Evolutionary conservation across 768 basidiomycete genomes (phyloP), one percentile per base, ranked within the genome.

Genomic region (Suillus americanus): DNA sequence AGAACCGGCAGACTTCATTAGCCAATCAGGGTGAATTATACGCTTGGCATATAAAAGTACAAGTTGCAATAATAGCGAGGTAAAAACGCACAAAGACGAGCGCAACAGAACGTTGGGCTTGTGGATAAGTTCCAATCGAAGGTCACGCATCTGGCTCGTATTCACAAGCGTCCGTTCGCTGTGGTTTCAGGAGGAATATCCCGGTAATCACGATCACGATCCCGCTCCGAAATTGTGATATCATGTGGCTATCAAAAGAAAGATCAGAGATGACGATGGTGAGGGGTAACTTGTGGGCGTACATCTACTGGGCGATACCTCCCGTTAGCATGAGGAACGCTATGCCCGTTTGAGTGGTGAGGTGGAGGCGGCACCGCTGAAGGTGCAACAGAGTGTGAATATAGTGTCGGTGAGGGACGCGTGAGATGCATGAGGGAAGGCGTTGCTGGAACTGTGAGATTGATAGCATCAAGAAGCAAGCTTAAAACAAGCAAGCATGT

Each of bases 381-480:
- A 40, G 56, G 23, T 28, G 56, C 16, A 5, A 12, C 40, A 6
- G 61, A 65, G 56, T 68, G 48, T 23, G 70, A 55, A 37, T 67
- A 69, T 46, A 63, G 62, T 1, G 72, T 67, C 16, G 74, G 70
- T 9, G 74, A 75, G 2, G 75, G 75, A 4, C 56, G 72, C 8
- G 73, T 68, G 53, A 75, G 74, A 51, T 74, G 75, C 53, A 76
- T 63, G 64, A 76, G 62, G 0, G 76, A 77, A 10, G 75, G 75
- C 1, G 73, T 76, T 28, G 67, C 75, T 23, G 76, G 75, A 3
- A 77, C 65, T 8, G 75, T 50, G 53, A 76, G 74, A 63, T 71
- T 77, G 18, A 76, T 76, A 8, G 75, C 75, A 30, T 76, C 75
- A 51, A 76, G 72, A 28, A 76, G 76, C 12, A 76, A 72, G 59